phyloP scores from a whole-genome alignment of 1,284 basidiomycete genomes.

The Papiliotrema terrestris region DNA sequence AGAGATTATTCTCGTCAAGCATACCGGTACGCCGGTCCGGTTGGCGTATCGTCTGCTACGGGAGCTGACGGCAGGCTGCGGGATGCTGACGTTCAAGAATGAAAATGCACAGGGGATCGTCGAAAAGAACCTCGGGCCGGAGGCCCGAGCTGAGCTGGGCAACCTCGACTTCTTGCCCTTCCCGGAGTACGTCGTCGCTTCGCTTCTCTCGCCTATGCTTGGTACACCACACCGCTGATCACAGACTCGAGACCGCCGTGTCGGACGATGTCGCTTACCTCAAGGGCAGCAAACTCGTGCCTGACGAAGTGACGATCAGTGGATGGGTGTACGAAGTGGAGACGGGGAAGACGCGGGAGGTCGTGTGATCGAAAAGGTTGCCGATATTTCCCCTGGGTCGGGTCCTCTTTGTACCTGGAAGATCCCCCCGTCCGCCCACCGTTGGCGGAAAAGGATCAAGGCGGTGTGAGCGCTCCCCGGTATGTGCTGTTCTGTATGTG shows the following conservation, averaged over 20 bases:
- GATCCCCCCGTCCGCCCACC: too few species aligned
- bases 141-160: background rate
- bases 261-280: background rate
- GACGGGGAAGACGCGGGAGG: conserved; percentile 2
- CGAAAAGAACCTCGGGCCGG: conserved; percentile 7
- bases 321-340: conserved; percentile 9
- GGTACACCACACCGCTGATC: background rate
- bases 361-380: background rate
- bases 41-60: background rate
- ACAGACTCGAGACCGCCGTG: background rate
- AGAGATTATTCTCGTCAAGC: conserved; percentile 18
- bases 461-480: too few species aligned
- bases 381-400: too few species aligned
- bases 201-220: background rate
- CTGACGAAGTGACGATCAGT: background rate
- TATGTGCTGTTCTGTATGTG: too few species aligned
- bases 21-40: conserved; percentile 7
- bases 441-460: too few species aligned
- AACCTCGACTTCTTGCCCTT: conserved; percentile 2
- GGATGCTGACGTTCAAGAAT: conserved; percentile 17
- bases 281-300: background rate
- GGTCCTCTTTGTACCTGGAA: too few species aligned
- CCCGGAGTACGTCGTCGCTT: background rate
- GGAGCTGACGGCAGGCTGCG: conserved; percentile 4
- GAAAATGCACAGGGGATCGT: conserved; percentile 2